phyloP scores from a whole-genome alignment of 805 yeast genomes.

The Metschnikowia vanudenii region DNA sequence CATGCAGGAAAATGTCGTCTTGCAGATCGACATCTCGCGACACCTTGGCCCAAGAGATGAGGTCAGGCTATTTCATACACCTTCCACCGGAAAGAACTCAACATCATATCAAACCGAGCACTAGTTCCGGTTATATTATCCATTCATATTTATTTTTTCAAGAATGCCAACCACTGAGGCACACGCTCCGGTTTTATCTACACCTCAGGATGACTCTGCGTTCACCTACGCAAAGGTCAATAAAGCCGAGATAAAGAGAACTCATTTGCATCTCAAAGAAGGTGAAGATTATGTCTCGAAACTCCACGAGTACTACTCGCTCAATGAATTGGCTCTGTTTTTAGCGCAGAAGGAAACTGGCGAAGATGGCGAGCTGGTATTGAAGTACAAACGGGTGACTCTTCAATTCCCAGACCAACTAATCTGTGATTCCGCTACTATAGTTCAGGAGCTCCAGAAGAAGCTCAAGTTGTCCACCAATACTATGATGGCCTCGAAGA shows the following conservation, averaged over 20 bases:
- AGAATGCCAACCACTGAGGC: constrained; percentile 15
- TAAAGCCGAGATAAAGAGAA: constrained; percentile 21
- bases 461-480: constrained; percentile 22
- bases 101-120: neutral
- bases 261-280: constrained; percentile 30
- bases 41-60: constrained; percentile 1
- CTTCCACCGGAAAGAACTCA: neutral
- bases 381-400: constrained; percentile 55
- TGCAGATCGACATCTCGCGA: neutral
- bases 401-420: constrained; percentile 87
- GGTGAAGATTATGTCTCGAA: constrained; percentile 27
- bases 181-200: constrained; percentile 70
- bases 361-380: constrained; percentile 19
- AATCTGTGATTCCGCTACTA: constrained; percentile 73
- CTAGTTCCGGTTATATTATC: neutral
- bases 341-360: constrained; percentile 28
- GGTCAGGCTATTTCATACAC: neutral
- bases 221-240: constrained; percentile 49
- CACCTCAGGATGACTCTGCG: constrained; percentile 62
- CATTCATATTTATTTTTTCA: no score
- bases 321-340: constrained; percentile 46
- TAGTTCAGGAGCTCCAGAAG: constrained; percentile 54
- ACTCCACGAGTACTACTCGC: constrained; percentile 53
- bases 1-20: neutral
- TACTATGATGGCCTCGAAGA: no score